Base-by-base conservation (phyloP, 2,329 filamentous ascomycete genomes). In the Apiospora koreana region DNA sequence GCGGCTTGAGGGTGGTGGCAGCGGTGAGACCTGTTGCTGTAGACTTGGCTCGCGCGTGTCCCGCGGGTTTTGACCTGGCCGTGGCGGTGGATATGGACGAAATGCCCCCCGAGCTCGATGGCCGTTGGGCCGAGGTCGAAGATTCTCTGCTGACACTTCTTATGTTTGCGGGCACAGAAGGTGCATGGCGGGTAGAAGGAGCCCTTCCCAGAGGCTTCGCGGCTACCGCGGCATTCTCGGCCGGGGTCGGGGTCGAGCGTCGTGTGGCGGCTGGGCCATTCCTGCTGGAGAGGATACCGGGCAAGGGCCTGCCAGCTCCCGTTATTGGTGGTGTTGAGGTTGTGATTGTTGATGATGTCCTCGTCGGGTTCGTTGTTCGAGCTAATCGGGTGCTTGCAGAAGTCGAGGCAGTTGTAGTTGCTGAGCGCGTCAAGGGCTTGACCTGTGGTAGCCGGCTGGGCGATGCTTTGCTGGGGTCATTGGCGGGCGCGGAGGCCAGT, bases 381-480 rank as follows among this genome's bases (percentile, higher is more conserved):
- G 54, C 35, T 8, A 35, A 18, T 14, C 54, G 54, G 54, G 54
- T n/a, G 21, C 28, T 62, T 38, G 54, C 31, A 21, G 54, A 38
- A 35, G 54, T 38, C 6, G 54, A 38, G 28, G 54, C 54, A n/a
- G 54, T 48, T 9, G 72, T 73, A 14, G 81, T 80, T 48, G 78
- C 74, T 25, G 79, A 78, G 50, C 81, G 78, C 31, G 80, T 77
- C 66, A 76, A 73, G 42, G 84, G 84, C 75, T 86, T 87, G 73
- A 85, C 77, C 65, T 71, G 70, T 48, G 86, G 86, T 42, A 88
- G 79, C 48, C 86, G 83, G 75, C 83, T 88, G 1, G 86, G 86
- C 12, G 86, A 88, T 23, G 73, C 76, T 73, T 77, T 83, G 70
- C 83, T 80, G 35, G 76, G 69, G 62, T 48, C 38, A 16, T 73